Percentiles rank a stretch among this genome's conserved stretches.
phyloP scores from a whole-genome alignment of 768 basidiomycete genomes.

The Suillus tomentosus region DNA sequence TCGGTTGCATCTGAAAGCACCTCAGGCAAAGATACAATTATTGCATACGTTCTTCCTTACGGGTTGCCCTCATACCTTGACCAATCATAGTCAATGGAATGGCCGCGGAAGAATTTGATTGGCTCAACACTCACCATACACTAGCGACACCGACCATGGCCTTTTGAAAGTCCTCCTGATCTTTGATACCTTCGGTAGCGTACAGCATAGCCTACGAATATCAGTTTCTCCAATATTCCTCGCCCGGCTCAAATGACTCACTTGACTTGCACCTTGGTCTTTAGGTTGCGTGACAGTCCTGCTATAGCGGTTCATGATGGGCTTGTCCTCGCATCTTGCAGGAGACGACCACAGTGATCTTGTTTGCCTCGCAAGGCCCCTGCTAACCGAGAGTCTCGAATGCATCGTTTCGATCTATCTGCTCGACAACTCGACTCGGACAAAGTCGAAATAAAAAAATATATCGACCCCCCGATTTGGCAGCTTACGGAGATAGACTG shows the following conservation, averaged over 20 bases:
- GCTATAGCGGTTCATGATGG: slow-evolving; percentile 71
- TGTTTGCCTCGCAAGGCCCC: slow-evolving; percentile 21
- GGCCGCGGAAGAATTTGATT: slow-evolving; percentile 12
- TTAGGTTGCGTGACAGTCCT: slow-evolving; percentile 87
- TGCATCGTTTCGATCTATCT: slow-evolving; percentile 19
- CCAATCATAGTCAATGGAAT: slow-evolving; percentile 16
- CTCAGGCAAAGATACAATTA: slow-evolving; percentile 3
- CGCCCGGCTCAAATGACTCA: slow-evolving; percentile 25
- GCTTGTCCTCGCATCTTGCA: slow-evolving; percentile 41
- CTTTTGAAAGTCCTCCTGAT: slow-evolving; percentile 86
- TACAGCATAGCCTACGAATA: slow-evolving; percentile 88
- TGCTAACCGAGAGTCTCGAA: slow-evolving; percentile 18
- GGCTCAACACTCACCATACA: slow-evolving; percentile 71
- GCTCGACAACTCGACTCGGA: slow-evolving; percentile 12
- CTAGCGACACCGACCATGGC: slow-evolving; percentile 98
- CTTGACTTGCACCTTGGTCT: slow-evolving; percentile 94
- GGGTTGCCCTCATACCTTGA: slow-evolving; percentile 98
- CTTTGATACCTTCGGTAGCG: slow-evolving; percentile 90
- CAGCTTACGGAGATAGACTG: not conserved
- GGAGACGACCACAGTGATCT: slow-evolving; percentile 42
- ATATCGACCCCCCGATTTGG: slow-evolving; percentile 1
- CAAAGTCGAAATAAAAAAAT: slow-evolving; percentile 15
- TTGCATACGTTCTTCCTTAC: slow-evolving; percentile 48
- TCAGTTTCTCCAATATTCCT: slow-evolving; percentile 1
- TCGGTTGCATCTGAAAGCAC: slow-evolving; percentile 79